Evolutionary conservation across 2,329 filamentous ascomycete species (phyloP).

Genomic region (Aspergillus sp.): DNA sequence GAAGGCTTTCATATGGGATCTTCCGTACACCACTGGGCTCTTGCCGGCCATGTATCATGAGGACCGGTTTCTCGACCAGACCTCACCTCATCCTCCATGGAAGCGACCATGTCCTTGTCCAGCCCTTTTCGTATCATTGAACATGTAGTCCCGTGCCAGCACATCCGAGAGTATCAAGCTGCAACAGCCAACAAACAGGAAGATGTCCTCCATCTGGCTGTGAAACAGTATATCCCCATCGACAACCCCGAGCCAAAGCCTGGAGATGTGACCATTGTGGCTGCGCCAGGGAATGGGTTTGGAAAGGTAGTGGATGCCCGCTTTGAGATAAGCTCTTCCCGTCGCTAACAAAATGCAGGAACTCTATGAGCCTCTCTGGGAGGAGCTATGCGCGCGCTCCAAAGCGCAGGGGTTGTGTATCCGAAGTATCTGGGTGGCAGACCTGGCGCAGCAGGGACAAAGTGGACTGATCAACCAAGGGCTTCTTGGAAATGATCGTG

Average conservation of each 20-base stretch:
- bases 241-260: constrained; percentile 44
- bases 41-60: too few species aligned
- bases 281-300: constrained; percentile 56
- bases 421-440: constrained; percentile 76
- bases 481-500: constrained; percentile 74
- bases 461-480: constrained; percentile 72
- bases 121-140: constrained; percentile 43
- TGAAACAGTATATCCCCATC: constrained; percentile 58
- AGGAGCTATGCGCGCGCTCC: constrained; percentile 63
- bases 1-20: too few species aligned
- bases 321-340: neutral
- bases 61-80: too few species aligned
- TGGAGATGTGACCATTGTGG: constrained; percentile 55
- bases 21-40: too few species aligned
- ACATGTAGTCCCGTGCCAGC: constrained; percentile 48
- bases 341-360: constrained; percentile 53
- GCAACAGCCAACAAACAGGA: constrained; percentile 49
- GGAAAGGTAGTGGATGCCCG: constrained; percentile 58
- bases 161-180: constrained; percentile 55
- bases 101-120: neutral
- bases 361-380: constrained; percentile 83
- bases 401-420: constrained; percentile 61
- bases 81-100: neutral
- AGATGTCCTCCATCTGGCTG: constrained; percentile 47
- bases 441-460: constrained; percentile 72